Evolutionary conservation across 805 yeast species (phyloP).

Genomic region (Dipodascopsis uninucleata): DNA sequence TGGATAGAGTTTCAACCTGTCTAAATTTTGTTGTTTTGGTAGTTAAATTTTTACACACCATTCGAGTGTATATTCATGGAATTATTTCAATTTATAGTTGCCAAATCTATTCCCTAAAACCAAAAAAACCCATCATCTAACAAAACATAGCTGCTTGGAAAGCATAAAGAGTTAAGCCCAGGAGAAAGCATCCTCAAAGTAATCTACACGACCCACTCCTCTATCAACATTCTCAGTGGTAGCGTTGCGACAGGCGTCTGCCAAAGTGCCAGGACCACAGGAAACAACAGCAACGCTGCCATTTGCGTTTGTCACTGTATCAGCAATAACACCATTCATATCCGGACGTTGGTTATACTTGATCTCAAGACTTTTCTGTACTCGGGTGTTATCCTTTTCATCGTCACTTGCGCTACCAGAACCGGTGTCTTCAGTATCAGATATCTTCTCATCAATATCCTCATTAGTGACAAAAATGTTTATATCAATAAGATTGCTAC

Average conservation of each 20-base stretch:
- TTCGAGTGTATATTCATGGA: too few relatives aligned
- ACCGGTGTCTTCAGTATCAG: neutral
- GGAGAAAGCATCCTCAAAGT: conserved; percentile 25
- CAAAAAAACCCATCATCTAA: too few relatives aligned
- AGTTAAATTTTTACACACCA: too few relatives aligned
- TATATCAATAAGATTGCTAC: conserved; percentile 9
- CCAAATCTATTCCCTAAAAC: too few relatives aligned
- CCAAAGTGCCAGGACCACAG: conserved; percentile 22
- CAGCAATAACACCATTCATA: conserved; percentile 4
- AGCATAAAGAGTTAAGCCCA: too few relatives aligned
- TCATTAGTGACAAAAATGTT: conserved; percentile 21
- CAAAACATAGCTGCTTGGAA: too few relatives aligned
- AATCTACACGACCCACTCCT: conserved; percentile 21
- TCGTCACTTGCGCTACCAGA: conserved; percentile 1
- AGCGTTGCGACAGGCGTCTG: conserved; percentile 19
- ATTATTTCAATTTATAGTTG: too few relatives aligned
- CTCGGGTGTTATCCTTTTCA: neutral
- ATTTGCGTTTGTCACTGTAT: conserved; percentile 10
- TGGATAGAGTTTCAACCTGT: too few relatives aligned
- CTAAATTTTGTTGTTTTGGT: too few relatives aligned
- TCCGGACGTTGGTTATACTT: conserved; percentile 18
- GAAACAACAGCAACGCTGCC: conserved; percentile 24
- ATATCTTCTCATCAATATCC: neutral
- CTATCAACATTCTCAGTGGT: conserved; percentile 14
- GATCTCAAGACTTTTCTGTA: neutral